Base-by-base conservation (phyloP, 306 rosid genomes). In the Ormosia emarginata region DNA sequence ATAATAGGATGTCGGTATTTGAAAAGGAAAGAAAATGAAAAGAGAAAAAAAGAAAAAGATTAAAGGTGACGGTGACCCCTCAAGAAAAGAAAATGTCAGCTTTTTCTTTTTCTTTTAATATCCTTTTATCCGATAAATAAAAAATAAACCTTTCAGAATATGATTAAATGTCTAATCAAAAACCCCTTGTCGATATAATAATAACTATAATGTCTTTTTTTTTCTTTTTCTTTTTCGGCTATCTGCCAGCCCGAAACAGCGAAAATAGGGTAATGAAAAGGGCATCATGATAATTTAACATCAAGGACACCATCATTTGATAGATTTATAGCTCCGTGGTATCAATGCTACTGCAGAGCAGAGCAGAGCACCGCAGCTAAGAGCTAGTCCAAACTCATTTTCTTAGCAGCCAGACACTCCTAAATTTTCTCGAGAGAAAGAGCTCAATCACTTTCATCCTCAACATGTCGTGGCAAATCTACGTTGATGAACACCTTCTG, bases 381-480 rank as follows among this genome's bases (percentile, higher is more conserved):
- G 37, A 7, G 33, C 47, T 7, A 4, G 5, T 43, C 58, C 3
- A 5, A 14, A 59, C 46, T 15, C 52, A 74, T 67, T 81, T 82
- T 69, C 79, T 50, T 13, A 29, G 73, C 64, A 75, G 14, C 68
- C 75, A 75, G 73, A 34, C 75, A 32, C 39, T 49, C 74, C 29
- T 57, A 37, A 14, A 61, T 30, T 67, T 79, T 79, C 68, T 13
- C 39, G 52, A 49, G 24, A 24, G 24, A 24, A 24, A 24, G 24
- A 24, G 24, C 0, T 24, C 18, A 76, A 59, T 15, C 79, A 49
- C 14, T 17, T 7, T 32, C 34, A 6, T 7, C 2, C 10, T 8
- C 59, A 77, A 69, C 84, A 93, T 94, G 98, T 94, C 98, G 92
- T 94, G 97, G 98, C 97, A 94, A 78, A n/a, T 91, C 4, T 94